Conservation (phyloP, 2,329 filamentous ascomycete genomes). For the Ophiosphaerella herpotricha region DNA sequence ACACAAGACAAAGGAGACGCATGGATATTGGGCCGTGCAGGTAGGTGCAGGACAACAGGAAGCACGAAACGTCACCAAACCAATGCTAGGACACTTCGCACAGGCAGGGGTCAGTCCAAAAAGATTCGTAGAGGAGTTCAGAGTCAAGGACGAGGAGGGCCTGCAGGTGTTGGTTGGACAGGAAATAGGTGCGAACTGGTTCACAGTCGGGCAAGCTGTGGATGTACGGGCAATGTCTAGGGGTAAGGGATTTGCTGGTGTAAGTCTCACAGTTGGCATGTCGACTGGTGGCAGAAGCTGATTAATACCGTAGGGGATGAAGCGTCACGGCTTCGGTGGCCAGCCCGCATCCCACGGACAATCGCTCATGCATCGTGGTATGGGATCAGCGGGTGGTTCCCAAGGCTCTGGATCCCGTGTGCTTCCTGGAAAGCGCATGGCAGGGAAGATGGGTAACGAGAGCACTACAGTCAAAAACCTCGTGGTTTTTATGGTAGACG, state of each 20-base stretch:
- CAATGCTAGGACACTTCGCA: slow-evolving; percentile 87
- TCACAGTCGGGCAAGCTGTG: slow-evolving; percentile 85
- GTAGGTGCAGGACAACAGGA: slow-evolving; percentile 78
- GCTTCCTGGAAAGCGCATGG: slow-evolving; percentile 96
- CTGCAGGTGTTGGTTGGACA: slow-evolving; percentile 75
- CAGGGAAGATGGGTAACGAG: slow-evolving; percentile 91
- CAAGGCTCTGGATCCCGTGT: slow-evolving; percentile 94
- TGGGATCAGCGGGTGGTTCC: slow-evolving; percentile 86
- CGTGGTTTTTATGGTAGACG: slow-evolving; percentile 84
- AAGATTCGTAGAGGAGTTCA: slow-evolving; percentile 82
- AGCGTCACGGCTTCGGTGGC: slow-evolving; percentile 86
- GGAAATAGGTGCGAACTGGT: slow-evolving; percentile 84
- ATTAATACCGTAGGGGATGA: slow-evolving; percentile 70
- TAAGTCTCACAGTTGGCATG: slow-evolving; percentile 36
- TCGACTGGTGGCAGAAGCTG: not conserved
- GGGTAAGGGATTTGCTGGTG: slow-evolving; percentile 91
- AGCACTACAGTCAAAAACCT: slow-evolving; percentile 90
- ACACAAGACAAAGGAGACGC: slow-evolving; percentile 76
- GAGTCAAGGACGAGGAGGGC: slow-evolving; percentile 73
- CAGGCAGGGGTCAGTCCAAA: slow-evolving; percentile 82
- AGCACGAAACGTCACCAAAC: slow-evolving; percentile 76
- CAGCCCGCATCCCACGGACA: slow-evolving; percentile 94
- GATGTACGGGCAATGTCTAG: slow-evolving; percentile 79
- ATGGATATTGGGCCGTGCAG: slow-evolving; percentile 96
- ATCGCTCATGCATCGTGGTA: slow-evolving; percentile 88